Conservation (phyloP, 306 rosid genomes). For the Elaeagnus macrophylla region DNA sequence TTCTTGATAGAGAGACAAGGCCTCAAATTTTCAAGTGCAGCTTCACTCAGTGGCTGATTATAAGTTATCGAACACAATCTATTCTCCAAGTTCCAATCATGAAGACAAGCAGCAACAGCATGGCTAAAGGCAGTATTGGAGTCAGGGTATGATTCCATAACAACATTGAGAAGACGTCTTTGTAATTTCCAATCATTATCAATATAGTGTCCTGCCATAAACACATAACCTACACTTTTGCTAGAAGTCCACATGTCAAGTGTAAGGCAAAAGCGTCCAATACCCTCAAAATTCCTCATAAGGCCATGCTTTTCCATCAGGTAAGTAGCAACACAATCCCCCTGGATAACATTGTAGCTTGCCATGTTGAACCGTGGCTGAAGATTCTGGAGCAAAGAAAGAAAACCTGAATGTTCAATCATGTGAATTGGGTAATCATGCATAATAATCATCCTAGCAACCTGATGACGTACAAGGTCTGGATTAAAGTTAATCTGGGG, state of each 20-base stretch:
- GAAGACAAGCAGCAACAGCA: conserved; percentile 82
- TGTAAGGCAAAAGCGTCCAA: conserved; percentile 84
- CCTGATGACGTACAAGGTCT: conserved; percentile 79
- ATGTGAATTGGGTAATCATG: conserved; percentile 96
- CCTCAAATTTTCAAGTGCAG: conserved; percentile 61
- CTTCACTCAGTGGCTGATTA: conserved; percentile 37
- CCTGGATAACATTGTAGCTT: conserved; percentile 86
- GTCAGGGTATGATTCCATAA: conserved; percentile 90
- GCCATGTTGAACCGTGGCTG: conserved; percentile 89
- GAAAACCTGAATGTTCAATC: conserved; percentile 92
- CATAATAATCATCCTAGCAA: conserved; percentile 95
- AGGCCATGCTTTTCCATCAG: conserved; percentile 65
- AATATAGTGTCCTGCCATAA: conserved; percentile 79
- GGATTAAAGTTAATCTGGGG: conserved; percentile 66
- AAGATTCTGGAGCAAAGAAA: conserved; percentile 75
- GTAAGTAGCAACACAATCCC: conserved; percentile 88
- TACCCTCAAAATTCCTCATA: conserved; percentile 48
- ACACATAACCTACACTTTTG: conserved; percentile 76
- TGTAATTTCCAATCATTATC: conserved; percentile 87
- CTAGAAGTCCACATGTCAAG: conserved; percentile 75
- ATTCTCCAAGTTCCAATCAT: conserved; percentile 78
- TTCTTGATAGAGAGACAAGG: conserved; percentile 65
- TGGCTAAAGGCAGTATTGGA: conserved; percentile 66
- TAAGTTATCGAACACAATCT: conserved; percentile 70
- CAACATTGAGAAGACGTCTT: conserved; percentile 76